Percentiles rank a stretch among this genome's conserved stretches.
These are phyloP conservation scores for Gossypium davidsonii DNA, from an alignment of 441 rosid genomes.

Conservation along the genomic window DNA sequence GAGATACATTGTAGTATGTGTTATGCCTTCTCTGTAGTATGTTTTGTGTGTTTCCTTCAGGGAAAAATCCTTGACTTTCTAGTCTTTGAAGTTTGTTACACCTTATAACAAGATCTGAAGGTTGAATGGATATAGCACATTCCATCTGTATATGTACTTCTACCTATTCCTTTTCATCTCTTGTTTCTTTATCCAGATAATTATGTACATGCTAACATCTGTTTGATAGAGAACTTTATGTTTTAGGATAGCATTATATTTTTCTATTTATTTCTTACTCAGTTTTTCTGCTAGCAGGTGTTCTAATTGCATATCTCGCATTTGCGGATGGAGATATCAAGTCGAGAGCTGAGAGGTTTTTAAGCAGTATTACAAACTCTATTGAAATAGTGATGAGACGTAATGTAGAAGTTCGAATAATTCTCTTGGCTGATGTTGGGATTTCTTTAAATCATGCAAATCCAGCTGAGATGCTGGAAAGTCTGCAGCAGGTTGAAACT, in stretches of 20 bases:
- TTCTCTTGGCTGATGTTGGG: slow-evolving; percentile 57
- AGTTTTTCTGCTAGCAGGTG: slow-evolving; percentile 48
- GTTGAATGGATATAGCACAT: neutral
- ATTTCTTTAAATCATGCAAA: slow-evolving; percentile 27
- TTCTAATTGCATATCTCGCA: slow-evolving; percentile 68
- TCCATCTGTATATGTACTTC: neutral
- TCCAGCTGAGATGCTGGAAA: slow-evolving; percentile 23
- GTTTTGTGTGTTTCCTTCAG: neutral
- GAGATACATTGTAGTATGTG: neutral
- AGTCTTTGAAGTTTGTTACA: neutral
- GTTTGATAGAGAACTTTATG: neutral
- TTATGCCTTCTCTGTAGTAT: neutral
- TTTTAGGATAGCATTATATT: neutral
- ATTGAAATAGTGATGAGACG: slow-evolving; percentile 75
- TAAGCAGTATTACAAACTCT: slow-evolving; percentile 91
- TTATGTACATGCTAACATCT: neutral
- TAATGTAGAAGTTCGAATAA: slow-evolving; percentile 74
- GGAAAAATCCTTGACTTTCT: neutral
- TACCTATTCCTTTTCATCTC: neutral
- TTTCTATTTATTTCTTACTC: neutral
- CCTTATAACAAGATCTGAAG: neutral
- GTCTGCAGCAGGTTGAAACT: slow-evolving; percentile 26
- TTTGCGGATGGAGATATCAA: slow-evolving; percentile 65
- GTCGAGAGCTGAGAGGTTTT: slow-evolving; percentile 80
- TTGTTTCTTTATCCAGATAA: neutral